Conservation (phyloP, 2,329 filamentous ascomycete genomes). For the Drechslerella dactyloides region DNA sequence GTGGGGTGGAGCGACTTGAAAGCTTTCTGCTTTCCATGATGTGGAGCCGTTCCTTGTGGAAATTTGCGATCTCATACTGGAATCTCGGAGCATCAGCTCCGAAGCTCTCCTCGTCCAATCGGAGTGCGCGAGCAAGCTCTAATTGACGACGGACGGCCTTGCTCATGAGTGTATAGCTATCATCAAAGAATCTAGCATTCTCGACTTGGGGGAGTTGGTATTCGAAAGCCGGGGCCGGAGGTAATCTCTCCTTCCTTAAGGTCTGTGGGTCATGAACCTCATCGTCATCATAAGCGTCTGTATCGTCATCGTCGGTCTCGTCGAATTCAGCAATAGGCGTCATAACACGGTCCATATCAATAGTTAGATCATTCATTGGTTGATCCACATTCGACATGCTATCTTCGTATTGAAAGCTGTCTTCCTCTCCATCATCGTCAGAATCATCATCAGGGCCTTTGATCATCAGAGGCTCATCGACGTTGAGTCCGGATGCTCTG, state of each 20-base stretch:
- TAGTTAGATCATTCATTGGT: too few species aligned
- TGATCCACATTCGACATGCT: too few species aligned
- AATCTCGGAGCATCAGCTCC: neutral
- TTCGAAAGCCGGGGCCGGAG: neutral
- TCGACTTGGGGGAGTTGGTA: neutral
- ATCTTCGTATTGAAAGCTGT: too few species aligned
- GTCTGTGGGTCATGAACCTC: neutral
- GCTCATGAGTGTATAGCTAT: slow-evolving; percentile 1
- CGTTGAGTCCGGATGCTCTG: neutral
- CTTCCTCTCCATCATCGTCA: neutral
- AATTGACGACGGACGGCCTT: slow-evolving; percentile 1
- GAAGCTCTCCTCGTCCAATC: neutral
- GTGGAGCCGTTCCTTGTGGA: slow-evolving; percentile 13
- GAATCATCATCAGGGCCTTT: neutral
- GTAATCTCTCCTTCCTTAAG: neutral
- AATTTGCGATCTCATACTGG: neutral
- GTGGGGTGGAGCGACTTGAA: neutral
- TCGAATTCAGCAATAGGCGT: too few species aligned
- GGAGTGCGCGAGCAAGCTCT: neutral
- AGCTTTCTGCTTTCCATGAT: neutral
- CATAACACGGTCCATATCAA: too few species aligned
- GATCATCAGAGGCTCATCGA: neutral
- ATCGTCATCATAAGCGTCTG: neutral
- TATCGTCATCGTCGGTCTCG: neutral
- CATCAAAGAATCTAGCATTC: neutral